Conservation (phyloP, 176 grass and related monocot genomes). For the Metroxylon sagu region DNA sequence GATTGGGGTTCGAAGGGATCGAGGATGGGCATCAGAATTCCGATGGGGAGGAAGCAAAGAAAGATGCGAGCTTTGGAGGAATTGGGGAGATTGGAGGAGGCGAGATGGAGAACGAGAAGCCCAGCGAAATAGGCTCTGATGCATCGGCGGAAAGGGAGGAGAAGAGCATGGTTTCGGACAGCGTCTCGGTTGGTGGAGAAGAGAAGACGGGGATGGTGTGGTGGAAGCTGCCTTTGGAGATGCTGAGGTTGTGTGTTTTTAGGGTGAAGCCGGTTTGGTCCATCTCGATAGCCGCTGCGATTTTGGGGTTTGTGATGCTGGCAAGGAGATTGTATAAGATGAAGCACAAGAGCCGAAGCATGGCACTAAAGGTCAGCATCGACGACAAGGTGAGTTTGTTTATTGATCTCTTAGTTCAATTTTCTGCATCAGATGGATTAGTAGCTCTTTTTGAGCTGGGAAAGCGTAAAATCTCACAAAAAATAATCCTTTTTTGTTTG, state of each 20-base stretch:
- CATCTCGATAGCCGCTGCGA: constrained; percentile 20
- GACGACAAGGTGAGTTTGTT: constrained; percentile 28
- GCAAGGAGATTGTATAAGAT: constrained; percentile 27
- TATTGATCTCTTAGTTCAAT: no score
- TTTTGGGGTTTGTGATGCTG: constrained; percentile 32
- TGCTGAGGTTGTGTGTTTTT: constrained; percentile 11
- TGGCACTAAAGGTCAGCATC: constrained; percentile 3
- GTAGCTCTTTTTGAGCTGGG: no score
- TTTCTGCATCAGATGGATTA: no score
- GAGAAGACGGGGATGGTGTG: not conserved
- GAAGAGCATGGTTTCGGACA: not conserved
- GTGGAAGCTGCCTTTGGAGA: constrained; percentile 25
- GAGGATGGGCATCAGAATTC: not conserved
- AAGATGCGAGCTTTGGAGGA: not conserved
- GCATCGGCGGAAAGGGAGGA: not conserved
- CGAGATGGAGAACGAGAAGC: not conserved
- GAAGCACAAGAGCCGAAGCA: constrained; percentile 14
- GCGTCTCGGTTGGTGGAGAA: not conserved
- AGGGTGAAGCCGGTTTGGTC: constrained; percentile 37
- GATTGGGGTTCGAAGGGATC: not conserved
- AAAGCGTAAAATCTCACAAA: no score
- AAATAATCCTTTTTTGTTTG: no score
- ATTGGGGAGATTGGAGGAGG: not conserved
- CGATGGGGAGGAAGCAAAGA: no score
- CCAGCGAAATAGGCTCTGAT: not conserved